These are phyloP conservation scores for Forsythia suspensa DNA, from an alignment of 257 asterid species.

Conservation along the genomic window DNA sequence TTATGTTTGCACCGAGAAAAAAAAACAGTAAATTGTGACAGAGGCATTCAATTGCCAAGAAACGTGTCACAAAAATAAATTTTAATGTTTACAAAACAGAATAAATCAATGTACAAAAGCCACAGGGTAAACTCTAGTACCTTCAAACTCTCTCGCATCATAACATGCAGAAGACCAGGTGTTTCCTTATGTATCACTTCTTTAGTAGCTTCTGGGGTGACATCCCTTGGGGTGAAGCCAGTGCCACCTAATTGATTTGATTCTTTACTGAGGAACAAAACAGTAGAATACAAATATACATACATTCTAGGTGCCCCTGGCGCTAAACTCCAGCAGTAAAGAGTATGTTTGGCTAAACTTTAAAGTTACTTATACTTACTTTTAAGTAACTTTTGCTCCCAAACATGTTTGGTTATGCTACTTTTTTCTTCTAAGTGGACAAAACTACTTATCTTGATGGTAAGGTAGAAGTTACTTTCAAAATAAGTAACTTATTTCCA, in stretches of 20 bases:
- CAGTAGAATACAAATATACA: background rate
- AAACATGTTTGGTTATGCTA: background rate
- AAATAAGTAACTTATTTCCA: background rate
- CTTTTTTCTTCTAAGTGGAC: background rate
- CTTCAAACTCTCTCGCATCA: constrained; percentile 97
- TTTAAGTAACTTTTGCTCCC: background rate
- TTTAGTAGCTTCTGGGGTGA: constrained; percentile 98
- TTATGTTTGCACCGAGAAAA: background rate
- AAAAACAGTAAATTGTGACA: background rate
- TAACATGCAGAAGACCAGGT: constrained; percentile 86
- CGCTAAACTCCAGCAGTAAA: background rate
- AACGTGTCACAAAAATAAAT: background rate
- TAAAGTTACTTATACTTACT: background rate
- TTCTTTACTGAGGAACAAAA: constrained; percentile 8
- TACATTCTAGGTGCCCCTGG: background rate
- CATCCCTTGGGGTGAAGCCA: constrained; percentile 93
- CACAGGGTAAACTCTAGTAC: constrained; percentile 31
- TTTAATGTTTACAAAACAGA: background rate
- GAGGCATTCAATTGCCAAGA: background rate
- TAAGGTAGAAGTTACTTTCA: no score
- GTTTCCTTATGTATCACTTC: constrained; percentile 79
- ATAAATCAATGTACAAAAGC: background rate
- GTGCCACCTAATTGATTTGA: constrained; percentile 74
- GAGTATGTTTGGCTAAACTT: background rate
- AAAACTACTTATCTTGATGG: no score